Percentiles rank a stretch among this genome's conserved stretches.
phyloP scores from a whole-genome alignment of 1,284 basidiomycete species.

The Naganishia sp. region DNA sequence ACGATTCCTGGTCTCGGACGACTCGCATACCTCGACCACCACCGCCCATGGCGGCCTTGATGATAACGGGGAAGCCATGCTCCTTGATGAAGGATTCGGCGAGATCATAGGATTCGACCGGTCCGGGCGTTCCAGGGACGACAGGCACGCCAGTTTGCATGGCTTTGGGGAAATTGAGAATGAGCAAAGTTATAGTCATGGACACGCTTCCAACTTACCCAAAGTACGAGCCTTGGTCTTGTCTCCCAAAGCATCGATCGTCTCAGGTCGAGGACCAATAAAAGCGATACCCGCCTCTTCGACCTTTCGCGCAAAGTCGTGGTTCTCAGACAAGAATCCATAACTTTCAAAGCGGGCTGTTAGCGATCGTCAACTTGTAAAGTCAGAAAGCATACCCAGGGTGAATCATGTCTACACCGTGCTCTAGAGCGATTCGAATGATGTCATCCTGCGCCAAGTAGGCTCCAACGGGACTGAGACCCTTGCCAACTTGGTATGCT shows the following conservation, averaged over 20 bases:
- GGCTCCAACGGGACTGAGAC: conserved; percentile 89
- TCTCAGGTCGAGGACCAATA: conserved; percentile 92
- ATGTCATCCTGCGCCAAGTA: conserved; percentile 98
- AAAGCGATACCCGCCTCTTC: conserved; percentile 97
- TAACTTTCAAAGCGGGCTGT: conserved; percentile 61
- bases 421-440: conserved; percentile 89
- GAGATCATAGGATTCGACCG: conserved; percentile 79
- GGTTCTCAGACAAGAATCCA: conserved; percentile 97
- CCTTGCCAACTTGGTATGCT: conserved; percentile 96
- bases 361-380: neutral
- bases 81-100: conserved; percentile 89
- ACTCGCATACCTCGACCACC: conserved; percentile 99
- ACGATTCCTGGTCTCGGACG: conserved; percentile 86
- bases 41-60: conserved; percentile 98
- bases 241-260: conserved; percentile 96
- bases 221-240: conserved; percentile 95
- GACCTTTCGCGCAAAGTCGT: conserved; percentile 90
- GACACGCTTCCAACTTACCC: conserved; percentile 4
- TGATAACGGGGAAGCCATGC: conserved; percentile 95
- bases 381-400: conserved; percentile 67
- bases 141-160: conserved; percentile 89
- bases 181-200: neutral
- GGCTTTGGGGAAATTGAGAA: conserved; percentile 51
- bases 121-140: conserved; percentile 94
- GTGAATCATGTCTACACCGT: conserved; percentile 99